phyloP scores from a whole-genome alignment of 352 stramenopile genomes.

The Phytophthora ramorum region DNA sequence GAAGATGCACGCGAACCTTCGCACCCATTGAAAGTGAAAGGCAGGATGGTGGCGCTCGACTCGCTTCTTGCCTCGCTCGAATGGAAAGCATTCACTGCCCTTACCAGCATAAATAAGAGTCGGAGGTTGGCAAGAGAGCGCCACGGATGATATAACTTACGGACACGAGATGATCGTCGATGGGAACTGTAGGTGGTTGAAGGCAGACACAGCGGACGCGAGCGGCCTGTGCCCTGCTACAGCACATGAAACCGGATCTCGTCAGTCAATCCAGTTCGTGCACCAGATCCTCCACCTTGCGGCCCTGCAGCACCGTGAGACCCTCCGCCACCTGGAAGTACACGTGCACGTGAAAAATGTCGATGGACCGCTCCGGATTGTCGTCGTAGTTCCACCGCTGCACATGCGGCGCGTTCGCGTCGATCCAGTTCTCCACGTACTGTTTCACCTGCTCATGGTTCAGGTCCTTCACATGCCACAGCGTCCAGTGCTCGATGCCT shows the following conservation, averaged over 20 bases:
- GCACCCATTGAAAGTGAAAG: slow-evolving; percentile 4
- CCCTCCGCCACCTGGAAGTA: slow-evolving; percentile 79
- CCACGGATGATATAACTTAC: slow-evolving; percentile 33
- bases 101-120: slow-evolving; percentile 36
- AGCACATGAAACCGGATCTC: slow-evolving; percentile 28
- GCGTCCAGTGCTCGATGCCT: slow-evolving; percentile 90
- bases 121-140: slow-evolving; percentile 9
- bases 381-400: slow-evolving; percentile 89
- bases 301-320: slow-evolving; percentile 62
- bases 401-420: slow-evolving; percentile 82
- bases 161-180: neutral
- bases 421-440: slow-evolving; percentile 91
- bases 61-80: slow-evolving; percentile 11
- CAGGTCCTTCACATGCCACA: slow-evolving; percentile 85
- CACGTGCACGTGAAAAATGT: slow-evolving; percentile 92
- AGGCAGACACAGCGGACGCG: slow-evolving; percentile 2
- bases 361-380: slow-evolving; percentile 89
- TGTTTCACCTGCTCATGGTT: slow-evolving; percentile 86
- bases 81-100: slow-evolving; percentile 11
- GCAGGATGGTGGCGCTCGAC: neutral
- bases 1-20: slow-evolving; percentile 12
- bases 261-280: slow-evolving; percentile 74
- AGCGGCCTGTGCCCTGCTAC: slow-evolving; percentile 32
- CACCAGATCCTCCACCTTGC: slow-evolving; percentile 71
- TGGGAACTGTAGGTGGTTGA: slow-evolving; percentile 5